Conservation (phyloP, 352 stramenopile genomes). For the Phytophthora sansomeana region DNA sequence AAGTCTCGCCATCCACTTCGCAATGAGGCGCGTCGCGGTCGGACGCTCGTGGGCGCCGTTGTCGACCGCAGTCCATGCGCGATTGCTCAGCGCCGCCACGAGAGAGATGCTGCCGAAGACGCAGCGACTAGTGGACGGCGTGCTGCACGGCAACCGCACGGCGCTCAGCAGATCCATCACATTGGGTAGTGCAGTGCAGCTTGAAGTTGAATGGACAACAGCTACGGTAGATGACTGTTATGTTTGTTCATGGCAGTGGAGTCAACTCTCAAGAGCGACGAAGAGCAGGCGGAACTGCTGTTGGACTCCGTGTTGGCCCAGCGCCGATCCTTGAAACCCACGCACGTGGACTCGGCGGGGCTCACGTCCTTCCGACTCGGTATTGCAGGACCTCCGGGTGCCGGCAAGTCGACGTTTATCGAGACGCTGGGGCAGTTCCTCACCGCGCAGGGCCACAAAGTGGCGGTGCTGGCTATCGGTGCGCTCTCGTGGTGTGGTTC, state of each 20-base stretch:
- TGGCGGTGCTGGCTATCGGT: constrained; percentile 95
- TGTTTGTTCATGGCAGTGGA: constrained; percentile 59
- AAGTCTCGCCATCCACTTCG: constrained; percentile 2
- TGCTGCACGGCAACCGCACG: constrained; percentile 64
- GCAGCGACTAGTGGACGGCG: constrained; percentile 60
- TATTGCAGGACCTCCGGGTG: constrained; percentile 93
- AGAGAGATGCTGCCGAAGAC: constrained; percentile 50
- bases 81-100: not conserved
- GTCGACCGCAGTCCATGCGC: not conserved
- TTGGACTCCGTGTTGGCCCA: constrained; percentile 84
- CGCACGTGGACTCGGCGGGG: constrained; percentile 23
- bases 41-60: not conserved
- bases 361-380: constrained; percentile 87
- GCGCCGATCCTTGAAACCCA: constrained; percentile 50
- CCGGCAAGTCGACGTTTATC: constrained; percentile 98
- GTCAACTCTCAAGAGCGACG: constrained; percentile 74
- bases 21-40: constrained; percentile 28
- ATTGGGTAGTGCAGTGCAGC: constrained; percentile 46
- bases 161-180: constrained; percentile 81
- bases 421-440: constrained; percentile 94
- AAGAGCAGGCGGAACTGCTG: constrained; percentile 87
- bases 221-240: not conserved
- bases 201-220: constrained; percentile 17
- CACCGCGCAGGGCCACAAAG: constrained; percentile 79
- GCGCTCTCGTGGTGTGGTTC: constrained; percentile 3